Base-by-base conservation (phyloP, 2,329 filamentous ascomycete genomes). In the Alternaria alternata region DNA sequence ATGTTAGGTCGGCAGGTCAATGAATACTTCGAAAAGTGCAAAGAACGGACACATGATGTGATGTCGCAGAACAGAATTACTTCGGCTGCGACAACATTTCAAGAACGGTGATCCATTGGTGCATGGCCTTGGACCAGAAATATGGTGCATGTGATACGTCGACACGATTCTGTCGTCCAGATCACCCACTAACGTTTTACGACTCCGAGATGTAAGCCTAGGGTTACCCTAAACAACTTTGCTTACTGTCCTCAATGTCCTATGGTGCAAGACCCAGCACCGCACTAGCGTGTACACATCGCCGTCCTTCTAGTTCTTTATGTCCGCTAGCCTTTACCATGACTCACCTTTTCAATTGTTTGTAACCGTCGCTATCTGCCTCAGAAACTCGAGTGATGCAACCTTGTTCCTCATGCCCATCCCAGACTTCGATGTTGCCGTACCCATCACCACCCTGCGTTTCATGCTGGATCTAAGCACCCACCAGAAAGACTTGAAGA, bases 21-120 rank as follows among this genome's bases (percentile, higher is more conserved):
- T 77, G 75, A 78, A 75, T 67, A 75, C 71, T 74, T 75, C 74
- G 72, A 78, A 78, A 78, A 76, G 74, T 72, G 73, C 73, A 77
- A 69, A 20, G 6, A 60, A 52, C 18, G 59, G 64, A 62, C 54
- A 43, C 51, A 56, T 26, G 47, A 52, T 41, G 64, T 67, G 64
- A 67, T 63, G 55, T 59, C 26, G 26, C 14, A 16, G 46, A 38
- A 20, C 46, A 34, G 46, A 11, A 42, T 24, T 24, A 11, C 7
- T 38, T 18, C 32, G 30, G 46, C 20, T 20, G 20, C 20, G 30
- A 48, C 18, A 14, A 49, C 18, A 16, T 32, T 14, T 11, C 20
- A 18, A 36, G 46, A 26, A 24, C 14, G 5, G 16, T 42, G 39
- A 24, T 24, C 12, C 20, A 24, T 49, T 7, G 3, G 46, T 38